Base-by-base conservation (phyloP, 257 asterid species). In the Solanum bulbocastanum region DNA sequence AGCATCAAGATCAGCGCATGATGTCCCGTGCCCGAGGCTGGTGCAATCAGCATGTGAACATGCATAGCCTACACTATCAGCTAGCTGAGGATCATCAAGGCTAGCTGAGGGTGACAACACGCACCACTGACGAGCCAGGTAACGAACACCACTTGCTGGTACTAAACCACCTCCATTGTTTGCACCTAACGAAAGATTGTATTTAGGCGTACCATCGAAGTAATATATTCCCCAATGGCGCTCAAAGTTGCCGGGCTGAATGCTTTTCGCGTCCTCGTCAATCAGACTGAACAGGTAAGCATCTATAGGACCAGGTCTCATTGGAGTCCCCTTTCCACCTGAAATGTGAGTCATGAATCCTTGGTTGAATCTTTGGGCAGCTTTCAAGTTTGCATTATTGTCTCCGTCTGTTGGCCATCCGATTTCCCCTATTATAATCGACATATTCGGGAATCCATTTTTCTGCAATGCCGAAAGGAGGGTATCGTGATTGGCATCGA, bases 341-440 rank as follows among this genome's bases (percentile, higher is more conserved):
- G 84, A 87, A 12, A 93, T 76, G 42, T 91, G 98, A 6, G 93
- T 39, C 91, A 95, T 82, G 89, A 95, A 93, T 0, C 98, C 98
- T 86, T 91, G 98, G 88, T 95, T 95, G 93, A 94, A 95, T 82
- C 92, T 90, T 78, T 94, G 95, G 6, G 98, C 98, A 18, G 72
- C 88, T 35, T 81, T 89, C 7, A 85, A 11, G 20, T 90, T 94
- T 11, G 98, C 98, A 13, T 88, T 92, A 11, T 56, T 83, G 32
- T 93, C 93, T 9, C 98, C 98, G 5, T 95, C 98, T 0, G 98
- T 94, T 2, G 98, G 98, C 98, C 98, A 95, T 68, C 98, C 98
- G 1, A 95, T 92, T 85, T 95, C 98, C 20, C 98, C 98, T 4
- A 95, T 93, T 1, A 94, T 89, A 69, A 94, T 92, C 0, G 93